These are phyloP conservation scores for Paraconiothyrium sp. DNA, from an alignment of 2,329 filamentous ascomycete genomes.

Conservation along the genomic window DNA sequence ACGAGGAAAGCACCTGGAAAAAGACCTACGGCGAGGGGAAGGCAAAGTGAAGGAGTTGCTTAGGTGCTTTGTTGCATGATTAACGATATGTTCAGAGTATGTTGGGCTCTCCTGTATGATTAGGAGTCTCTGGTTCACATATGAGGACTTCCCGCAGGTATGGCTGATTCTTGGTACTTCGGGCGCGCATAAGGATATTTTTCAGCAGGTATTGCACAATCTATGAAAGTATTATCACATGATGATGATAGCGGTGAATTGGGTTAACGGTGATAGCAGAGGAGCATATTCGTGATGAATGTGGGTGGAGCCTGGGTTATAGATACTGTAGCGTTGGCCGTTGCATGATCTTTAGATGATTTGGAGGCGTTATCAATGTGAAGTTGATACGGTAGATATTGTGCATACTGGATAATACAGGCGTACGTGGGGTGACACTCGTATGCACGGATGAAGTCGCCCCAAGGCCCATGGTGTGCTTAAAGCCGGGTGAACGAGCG, in stretches of 20 bases:
- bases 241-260: background rate
- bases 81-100: background rate
- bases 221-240: background rate
- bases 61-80: background rate
- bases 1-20: conserved; percentile 16
- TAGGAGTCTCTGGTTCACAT: background rate
- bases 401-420: no score
- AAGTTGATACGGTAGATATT: background rate
- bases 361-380: background rate
- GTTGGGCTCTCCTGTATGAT: background rate
- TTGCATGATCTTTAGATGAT: no score
- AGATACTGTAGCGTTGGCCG: no score
- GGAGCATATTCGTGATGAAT: background rate
- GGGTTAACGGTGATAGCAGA: background rate
- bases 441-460: background rate
- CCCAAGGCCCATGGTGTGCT: background rate
- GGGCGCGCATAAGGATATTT: no score
- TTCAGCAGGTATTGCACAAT: no score
- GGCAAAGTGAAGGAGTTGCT: conserved; percentile 14
- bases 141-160: no score
- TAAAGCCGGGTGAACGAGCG: background rate
- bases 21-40: conserved; percentile 24
- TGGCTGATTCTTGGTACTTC: no score
- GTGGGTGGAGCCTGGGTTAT: no score
- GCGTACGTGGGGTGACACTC: background rate